Percentiles rank a stretch among this genome's conserved stretches.
Conservation (phyloP, 2,329 filamentous ascomycete genomes). For the Zymoseptoria brevis region DNA sequence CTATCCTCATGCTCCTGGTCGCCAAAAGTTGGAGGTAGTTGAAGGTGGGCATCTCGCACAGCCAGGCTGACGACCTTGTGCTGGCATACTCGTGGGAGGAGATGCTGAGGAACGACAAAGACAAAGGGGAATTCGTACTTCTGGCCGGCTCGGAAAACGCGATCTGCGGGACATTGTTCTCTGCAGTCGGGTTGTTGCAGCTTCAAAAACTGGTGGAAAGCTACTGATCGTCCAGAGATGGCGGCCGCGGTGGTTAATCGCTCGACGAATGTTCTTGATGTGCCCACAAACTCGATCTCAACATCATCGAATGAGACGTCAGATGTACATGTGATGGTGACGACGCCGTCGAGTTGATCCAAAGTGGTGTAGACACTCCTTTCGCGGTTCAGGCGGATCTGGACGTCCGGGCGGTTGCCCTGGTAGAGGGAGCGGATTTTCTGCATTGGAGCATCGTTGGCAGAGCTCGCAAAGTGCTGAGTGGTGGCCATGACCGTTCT, state of each 20-base stretch:
- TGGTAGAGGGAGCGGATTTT: constrained; percentile 22
- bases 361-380: constrained; percentile 47
- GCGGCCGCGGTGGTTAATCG: constrained; percentile 45
- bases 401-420: constrained; percentile 34
- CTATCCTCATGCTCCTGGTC: constrained; percentile 38
- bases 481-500: background rate
- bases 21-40: constrained; percentile 55
- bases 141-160: constrained; percentile 46
- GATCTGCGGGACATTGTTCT: constrained; percentile 46
- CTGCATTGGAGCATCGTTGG: constrained; percentile 17
- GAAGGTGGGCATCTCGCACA: constrained; percentile 48
- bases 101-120: constrained; percentile 53
- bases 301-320: constrained; percentile 52
- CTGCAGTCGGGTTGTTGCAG: constrained; percentile 53
- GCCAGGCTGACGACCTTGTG: constrained; percentile 46
- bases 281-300: constrained; percentile 51
- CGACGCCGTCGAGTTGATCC: constrained; percentile 49
- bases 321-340: constrained; percentile 41
- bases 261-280: constrained; percentile 47
- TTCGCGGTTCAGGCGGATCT: constrained; percentile 34
- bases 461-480: constrained; percentile 3
- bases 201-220: constrained; percentile 54
- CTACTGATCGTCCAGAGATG: constrained; percentile 47
- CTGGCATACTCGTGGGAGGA: constrained; percentile 53
- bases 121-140: constrained; percentile 55